phyloP scores from a whole-genome alignment of 108 stramenopile genomes.

The Conticribra weissflogii region DNA sequence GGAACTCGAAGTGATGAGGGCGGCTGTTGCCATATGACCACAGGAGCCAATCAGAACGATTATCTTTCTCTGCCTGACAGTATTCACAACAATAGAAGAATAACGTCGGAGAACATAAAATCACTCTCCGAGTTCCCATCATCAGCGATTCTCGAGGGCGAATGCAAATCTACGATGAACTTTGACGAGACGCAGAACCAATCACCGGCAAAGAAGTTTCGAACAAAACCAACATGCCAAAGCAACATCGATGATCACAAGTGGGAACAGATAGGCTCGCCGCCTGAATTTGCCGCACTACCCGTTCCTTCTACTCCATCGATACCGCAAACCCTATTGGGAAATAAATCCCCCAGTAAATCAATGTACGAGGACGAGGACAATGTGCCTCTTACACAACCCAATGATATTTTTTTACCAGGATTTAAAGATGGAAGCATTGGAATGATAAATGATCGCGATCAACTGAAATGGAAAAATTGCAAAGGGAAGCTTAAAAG shows the following conservation, averaged over 20 bases:
- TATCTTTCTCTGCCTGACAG: too few relatives aligned
- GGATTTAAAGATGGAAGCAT: neutral
- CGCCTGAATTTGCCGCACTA: neutral
- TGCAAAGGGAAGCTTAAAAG: too few relatives aligned
- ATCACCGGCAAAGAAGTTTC: neutral
- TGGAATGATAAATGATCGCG: neutral
- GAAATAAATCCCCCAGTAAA: neutral
- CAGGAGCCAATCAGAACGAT: too few relatives aligned
- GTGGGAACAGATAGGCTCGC: neutral
- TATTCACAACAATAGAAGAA: too few relatives aligned
- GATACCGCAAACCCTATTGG: neutral
- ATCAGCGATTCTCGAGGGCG: too few relatives aligned
- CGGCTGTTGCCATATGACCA: too few relatives aligned
- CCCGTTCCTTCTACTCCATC: neutral
- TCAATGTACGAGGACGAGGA: neutral
- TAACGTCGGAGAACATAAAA: too few relatives aligned
- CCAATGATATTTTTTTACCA: neutral
- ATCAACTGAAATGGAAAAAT: too few relatives aligned
- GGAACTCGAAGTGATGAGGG: neutral
- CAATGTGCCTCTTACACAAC: neutral
- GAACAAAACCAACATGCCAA: neutral
- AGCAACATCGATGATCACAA: neutral
- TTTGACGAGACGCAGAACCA: too few relatives aligned
- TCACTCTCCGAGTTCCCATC: too few relatives aligned
- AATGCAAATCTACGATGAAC: too few relatives aligned